Evolutionary conservation across 2,329 filamentous ascomycete species (phyloP).

Genomic region (Pseudocercospora vitis): DNA sequence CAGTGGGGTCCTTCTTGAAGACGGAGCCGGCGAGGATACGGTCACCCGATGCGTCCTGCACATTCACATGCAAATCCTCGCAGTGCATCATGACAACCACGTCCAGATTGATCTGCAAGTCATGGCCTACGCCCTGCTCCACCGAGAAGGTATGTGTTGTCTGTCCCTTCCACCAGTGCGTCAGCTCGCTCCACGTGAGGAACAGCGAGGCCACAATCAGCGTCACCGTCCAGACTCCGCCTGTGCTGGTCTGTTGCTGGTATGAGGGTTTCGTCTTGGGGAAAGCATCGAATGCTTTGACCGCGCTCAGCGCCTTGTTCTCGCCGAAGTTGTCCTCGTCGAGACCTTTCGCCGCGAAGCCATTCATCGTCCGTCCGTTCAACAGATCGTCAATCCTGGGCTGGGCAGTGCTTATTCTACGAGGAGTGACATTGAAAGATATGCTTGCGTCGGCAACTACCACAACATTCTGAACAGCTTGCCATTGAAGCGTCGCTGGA

Average conservation of each 20-base stretch:
- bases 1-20: slow-evolving; percentile 73
- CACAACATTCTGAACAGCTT: background rate
- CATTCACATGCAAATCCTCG: slow-evolving; percentile 86
- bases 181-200: slow-evolving; percentile 75
- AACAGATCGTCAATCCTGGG: background rate
- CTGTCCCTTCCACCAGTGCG: slow-evolving; percentile 77
- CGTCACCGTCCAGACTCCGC: slow-evolving; percentile 89
- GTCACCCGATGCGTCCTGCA: slow-evolving; percentile 92
- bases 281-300: slow-evolving; percentile 94
- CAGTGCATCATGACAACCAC: slow-evolving; percentile 89
- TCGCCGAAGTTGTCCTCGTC: slow-evolving; percentile 80
- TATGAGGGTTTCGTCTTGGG: slow-evolving; percentile 97
- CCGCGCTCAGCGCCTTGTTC: slow-evolving; percentile 52
- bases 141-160: slow-evolving; percentile 91
- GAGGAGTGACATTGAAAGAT: slow-evolving; percentile 26
- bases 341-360: slow-evolving; percentile 67
- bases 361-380: slow-evolving; percentile 64
- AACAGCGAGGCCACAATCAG: slow-evolving; percentile 73
- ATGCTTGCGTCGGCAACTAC: background rate
- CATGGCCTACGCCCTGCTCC: slow-evolving; percentile 83
- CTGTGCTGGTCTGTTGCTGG: slow-evolving; percentile 76
- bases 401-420: slow-evolving; percentile 13
- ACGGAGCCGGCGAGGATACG: slow-evolving; percentile 78
- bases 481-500: too few species aligned
- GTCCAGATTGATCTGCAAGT: slow-evolving; percentile 92